These are phyloP conservation scores for Vitis hybrid DNA, from an alignment of 177 flowering plant species.

Conservation along the genomic window DNA sequence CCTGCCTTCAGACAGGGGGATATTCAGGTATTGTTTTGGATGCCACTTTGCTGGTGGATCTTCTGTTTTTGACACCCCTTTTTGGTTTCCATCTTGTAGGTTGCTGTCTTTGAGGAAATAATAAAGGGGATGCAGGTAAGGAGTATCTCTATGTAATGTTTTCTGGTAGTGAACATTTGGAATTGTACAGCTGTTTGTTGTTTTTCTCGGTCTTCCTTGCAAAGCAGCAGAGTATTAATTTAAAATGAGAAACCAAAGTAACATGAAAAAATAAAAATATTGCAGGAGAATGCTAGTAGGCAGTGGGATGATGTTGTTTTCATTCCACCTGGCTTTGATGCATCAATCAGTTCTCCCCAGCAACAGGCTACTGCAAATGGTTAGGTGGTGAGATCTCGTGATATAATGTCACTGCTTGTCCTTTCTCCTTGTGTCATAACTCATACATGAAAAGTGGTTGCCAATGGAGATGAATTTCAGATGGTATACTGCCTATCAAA, in stretches of 20 bases:
- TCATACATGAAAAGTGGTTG: too few relatives aligned
- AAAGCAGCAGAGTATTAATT: background rate
- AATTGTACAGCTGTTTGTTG: too few relatives aligned
- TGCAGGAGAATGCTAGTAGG: constrained; percentile 60
- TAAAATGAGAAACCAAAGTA: background rate
- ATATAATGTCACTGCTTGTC: background rate
- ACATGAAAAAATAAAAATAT: constrained; percentile 1
- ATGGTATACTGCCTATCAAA: too few relatives aligned
- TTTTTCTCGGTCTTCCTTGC: background rate
- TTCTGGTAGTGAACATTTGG: background rate
- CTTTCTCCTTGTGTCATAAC: background rate
- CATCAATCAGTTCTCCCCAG: constrained; percentile 43
- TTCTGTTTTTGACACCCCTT: background rate
- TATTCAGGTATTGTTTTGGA: constrained; percentile 50
- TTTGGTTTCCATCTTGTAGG: constrained; percentile 35
- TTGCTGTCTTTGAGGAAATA: constrained; percentile 79
- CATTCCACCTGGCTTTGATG: constrained; percentile 92
- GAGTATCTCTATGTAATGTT: background rate
- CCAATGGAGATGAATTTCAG: too few relatives aligned
- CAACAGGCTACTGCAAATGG: constrained; percentile 2
- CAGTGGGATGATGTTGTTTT: constrained; percentile 85
- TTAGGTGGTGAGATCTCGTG: background rate
- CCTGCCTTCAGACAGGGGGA: constrained; percentile 71
- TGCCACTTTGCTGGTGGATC: background rate
- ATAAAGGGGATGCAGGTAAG: constrained; percentile 79